Base-by-base conservation (phyloP, 2,329 filamentous ascomycete genomes). In the Neofusicoccum ribis region DNA sequence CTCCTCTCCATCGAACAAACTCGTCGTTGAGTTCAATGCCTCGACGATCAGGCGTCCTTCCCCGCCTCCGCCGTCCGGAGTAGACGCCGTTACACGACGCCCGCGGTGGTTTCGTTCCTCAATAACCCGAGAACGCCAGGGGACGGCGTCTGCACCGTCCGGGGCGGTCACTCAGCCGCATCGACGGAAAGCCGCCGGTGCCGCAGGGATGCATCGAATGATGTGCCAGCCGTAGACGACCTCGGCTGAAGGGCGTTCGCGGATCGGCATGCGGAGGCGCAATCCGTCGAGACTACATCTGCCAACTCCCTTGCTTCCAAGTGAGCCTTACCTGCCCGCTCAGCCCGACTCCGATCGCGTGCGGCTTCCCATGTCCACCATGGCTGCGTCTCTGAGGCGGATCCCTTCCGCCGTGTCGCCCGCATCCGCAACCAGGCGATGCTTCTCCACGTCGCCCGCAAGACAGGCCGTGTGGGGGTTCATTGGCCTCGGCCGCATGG, bases 401-500 rank as follows among this genome's bases (percentile, higher is more conserved):
- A 54, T 64, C 31, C 47, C 65, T 58, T 65, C 70, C 31, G 47
- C 52, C 50, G 64, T 27, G 17, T 37, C 63, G 67, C 68, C 46
- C 72, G 71, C 62, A 65, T 34, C 50, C 51, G 36, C 52, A 43
- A 69, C 70, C 31, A 72, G 70, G 34, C 72, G 76, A 70, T 76
- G 74, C 67, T 83, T 83, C 69, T 79, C 81, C 9, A 82, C 75
- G 65, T 78, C 75, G 9, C 74, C 70, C 65, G 73, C 74, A 63
- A 69, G 77, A 64, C 76, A 81, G 70, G 79, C 78, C 31, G 78
- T 74, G 69, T 83, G 82, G 80, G 81, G 81, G 46, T 83, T 83
- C 72, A 80, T 83, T 67, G 81, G 81, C n/a, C 70, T 83, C 43
- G 81, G 81, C 17, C 76, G 79, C 61, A 83, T 83, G 81, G 81